Evolutionary conservation across 2,329 filamentous ascomycete species (phyloP).

Genomic region (Cryphonectria naterciae): DNA sequence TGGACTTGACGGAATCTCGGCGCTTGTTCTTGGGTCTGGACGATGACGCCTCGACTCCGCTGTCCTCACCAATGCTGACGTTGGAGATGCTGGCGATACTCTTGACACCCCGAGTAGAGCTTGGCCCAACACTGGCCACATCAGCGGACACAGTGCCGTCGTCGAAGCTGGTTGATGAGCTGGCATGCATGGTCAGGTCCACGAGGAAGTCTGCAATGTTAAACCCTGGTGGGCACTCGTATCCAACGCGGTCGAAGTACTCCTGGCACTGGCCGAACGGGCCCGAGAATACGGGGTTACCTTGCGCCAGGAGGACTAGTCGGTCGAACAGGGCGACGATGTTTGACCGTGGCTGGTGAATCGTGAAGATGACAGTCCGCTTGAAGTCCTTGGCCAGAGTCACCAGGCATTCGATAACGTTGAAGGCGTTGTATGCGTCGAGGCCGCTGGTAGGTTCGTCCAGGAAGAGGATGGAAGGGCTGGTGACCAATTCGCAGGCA

Average conservation of each 20-base stretch:
- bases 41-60: conserved; percentile 61
- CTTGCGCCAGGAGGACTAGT: conserved; percentile 86
- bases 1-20: conserved; percentile 78
- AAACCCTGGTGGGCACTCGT: conserved; percentile 92
- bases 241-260: conserved; percentile 92
- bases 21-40: conserved; percentile 71
- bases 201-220: conserved; percentile 99
- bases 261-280: conserved; percentile 85
- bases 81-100: conserved; percentile 85
- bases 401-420: conserved; percentile 94
- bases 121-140: conserved; percentile 73
- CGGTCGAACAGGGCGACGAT: conserved; percentile 97
- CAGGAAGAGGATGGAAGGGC: conserved; percentile 93
- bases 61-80: conserved; percentile 72
- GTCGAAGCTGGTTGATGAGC: conserved; percentile 62
- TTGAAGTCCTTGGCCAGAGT: conserved; percentile 96
- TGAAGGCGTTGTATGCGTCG: conserved; percentile 97
- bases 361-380: conserved; percentile 96
- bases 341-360: conserved; percentile 96
- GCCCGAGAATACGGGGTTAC: conserved; percentile 90
- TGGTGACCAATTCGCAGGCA: conserved; percentile 96
- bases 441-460: conserved; percentile 96
- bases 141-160: conserved; percentile 58
- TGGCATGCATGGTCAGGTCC: conserved; percentile 95
- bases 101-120: conserved; percentile 86